A percentile compares a stretch with the other conserved stretches of the same genome.
Conservation (phyloP, 257 asterid genomes). For the Plectranthus barbatus region DNA sequence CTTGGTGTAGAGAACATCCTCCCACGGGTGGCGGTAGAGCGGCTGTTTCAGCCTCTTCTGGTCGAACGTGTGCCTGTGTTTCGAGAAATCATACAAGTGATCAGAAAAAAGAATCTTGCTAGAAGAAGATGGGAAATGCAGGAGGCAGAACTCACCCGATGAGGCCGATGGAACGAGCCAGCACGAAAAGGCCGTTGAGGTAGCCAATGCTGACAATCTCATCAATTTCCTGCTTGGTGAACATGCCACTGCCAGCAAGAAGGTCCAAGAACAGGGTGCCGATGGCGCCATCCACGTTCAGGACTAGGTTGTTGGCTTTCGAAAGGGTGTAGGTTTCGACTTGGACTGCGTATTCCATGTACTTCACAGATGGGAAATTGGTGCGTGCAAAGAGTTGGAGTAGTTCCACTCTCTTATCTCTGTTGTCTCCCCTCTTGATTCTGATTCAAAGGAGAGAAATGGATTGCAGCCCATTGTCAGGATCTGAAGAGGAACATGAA, state of each 20-base stretch:
- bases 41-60: constrained; percentile 99
- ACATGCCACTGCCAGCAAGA: constrained; percentile 99
- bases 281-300: constrained; percentile 97
- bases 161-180: constrained; percentile 99
- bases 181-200: constrained; percentile 92
- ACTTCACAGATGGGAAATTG: constrained; percentile 88
- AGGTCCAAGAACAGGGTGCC: constrained; percentile 98
- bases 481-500: neutral
- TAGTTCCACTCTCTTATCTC: constrained; percentile 94
- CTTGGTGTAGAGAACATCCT: constrained; percentile 98
- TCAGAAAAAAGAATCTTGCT: neutral
- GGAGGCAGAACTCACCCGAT: constrained; percentile 62
- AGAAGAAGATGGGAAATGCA: neutral
- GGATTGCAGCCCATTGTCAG: neutral
- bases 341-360: constrained; percentile 97
- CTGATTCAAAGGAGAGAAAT: constrained; percentile 29
- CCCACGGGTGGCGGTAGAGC: constrained; percentile 99
- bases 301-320: constrained; percentile 92
- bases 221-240: constrained; percentile 87
- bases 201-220: constrained; percentile 92
- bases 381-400: constrained; percentile 78
- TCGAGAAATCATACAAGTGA: neutral
- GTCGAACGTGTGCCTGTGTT: constrained; percentile 89
- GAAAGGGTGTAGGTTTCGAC: constrained; percentile 96
- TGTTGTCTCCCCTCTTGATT: constrained; percentile 98